Evolutionary conservation across 2,329 filamentous ascomycete genomes (phyloP).

Genomic region (Phaeophleospora eucalypticola): DNA sequence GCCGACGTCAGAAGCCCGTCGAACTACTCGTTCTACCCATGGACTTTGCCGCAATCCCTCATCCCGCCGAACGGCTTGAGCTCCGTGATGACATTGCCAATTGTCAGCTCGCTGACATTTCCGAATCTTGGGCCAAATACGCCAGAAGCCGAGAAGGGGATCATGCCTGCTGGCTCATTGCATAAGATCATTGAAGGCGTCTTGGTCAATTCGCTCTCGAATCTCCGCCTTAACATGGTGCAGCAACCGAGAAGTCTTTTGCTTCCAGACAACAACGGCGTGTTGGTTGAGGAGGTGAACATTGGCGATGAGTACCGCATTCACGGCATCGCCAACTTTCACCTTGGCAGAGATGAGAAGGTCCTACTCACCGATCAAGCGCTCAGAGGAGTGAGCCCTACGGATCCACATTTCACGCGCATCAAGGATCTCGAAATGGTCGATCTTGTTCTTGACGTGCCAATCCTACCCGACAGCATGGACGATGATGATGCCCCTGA

Average conservation of each 20-base stretch:
- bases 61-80: conserved; percentile 76
- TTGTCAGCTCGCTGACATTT: conserved; percentile 68
- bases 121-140: conserved; percentile 42
- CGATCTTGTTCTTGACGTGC: conserved; percentile 64
- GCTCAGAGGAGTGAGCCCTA: conserved; percentile 61
- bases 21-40: conserved; percentile 85
- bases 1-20: conserved; percentile 57
- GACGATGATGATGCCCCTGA: conserved; percentile 1
- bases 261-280: conserved; percentile 29
- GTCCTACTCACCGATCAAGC: conserved; percentile 75
- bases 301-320: conserved; percentile 59
- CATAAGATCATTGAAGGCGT: conserved; percentile 58
- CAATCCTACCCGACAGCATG: conserved; percentile 2
- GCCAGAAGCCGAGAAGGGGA: conserved; percentile 14
- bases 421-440: conserved; percentile 68
- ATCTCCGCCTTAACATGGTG: conserved; percentile 63
- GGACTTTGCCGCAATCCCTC: conserved; percentile 76
- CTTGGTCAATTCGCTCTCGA: conserved; percentile 57
- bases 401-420: conserved; percentile 79
- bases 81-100: conserved; percentile 63
- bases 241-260: conserved; percentile 50
- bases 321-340: conserved; percentile 73
- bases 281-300: conserved; percentile 38
- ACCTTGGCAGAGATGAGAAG: conserved; percentile 81
- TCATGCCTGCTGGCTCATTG: conserved; percentile 39